Base-by-base conservation (phyloP, 2,329 filamentous ascomycete species). In the Aspergillus eucalypticola region DNA sequence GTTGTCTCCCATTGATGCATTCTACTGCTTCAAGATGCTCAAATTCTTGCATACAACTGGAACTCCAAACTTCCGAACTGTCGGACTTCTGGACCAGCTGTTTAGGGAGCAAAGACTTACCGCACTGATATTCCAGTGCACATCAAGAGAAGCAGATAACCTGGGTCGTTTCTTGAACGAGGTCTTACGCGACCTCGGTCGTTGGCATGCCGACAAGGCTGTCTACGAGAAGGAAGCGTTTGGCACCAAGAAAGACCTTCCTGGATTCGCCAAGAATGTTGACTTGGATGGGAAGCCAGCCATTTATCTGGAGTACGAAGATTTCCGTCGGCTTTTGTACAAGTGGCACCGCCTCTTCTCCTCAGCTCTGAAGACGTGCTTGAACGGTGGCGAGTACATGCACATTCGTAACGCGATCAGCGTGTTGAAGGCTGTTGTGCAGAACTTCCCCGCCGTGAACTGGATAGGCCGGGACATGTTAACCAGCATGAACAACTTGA, bases 381-480 rank as follows among this genome's bases (percentile, higher is more conserved):
- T 99, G 50, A 86, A 87, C 17, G 89, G 89, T 27, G 88, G 86
- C 32, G 94, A 98, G 76, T 99, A 95, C 85, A 97, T 97, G 90
- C 93, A 97, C 75, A 96, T 98, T 72, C 88, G 94, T 58, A 99
- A 99, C 73, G 92, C 92, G 48, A 96, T 98, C 66, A 95, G 90
- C 60, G 84, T 98, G 3, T 82, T 99, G 60, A 96, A 95, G 73
- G 84, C 86, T 10, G 83, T 96, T 51, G 85, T 91, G 23, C 87
- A 92, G 54, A 84, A 88, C 69, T 99, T 96, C 82, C 96, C 95
- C 3, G 89, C 88, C 15, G 86, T 98, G 60, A 92, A 96, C 71
- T 95, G 92, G 75, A 94, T 96, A 83, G 95, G 91, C 35, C 70
- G 71, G 17, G 73, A 77, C 54, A 76, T 81, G 69, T 69, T 78